A percentile compares a stretch with the other conserved stretches of the same genome.
phyloP scores from a whole-genome alignment of 2,329 filamentous ascomycete species.

The Colletotrichum tofieldiae region DNA sequence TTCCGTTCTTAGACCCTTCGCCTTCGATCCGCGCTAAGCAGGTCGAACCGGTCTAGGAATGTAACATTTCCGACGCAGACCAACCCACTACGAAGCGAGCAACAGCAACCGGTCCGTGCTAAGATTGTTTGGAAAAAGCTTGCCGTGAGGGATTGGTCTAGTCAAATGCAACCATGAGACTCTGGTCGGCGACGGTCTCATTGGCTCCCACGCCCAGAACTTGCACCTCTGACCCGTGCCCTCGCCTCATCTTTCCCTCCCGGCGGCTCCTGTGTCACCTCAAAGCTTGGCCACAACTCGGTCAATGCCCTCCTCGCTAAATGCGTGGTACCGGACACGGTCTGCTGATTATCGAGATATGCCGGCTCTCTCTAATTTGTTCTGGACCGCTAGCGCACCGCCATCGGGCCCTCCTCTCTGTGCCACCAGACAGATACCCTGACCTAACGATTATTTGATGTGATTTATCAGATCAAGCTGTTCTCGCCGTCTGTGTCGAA shows the following conservation, averaged over 20 bases:
- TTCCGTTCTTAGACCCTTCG: background rate
- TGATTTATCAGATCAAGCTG: constrained; percentile 33
- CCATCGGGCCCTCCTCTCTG: constrained; percentile 14
- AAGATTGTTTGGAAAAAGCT: constrained; percentile 23
- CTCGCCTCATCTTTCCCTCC: constrained; percentile 25
- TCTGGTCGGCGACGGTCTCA: background rate
- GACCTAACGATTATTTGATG: constrained; percentile 33
- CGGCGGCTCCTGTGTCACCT: background rate
- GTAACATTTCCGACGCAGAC: constrained; percentile 3
- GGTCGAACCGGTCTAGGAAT: constrained; percentile 12
- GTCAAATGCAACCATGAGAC: constrained; percentile 13
- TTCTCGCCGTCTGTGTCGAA: background rate
- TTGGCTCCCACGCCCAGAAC: constrained; percentile 6
- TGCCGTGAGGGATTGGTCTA: constrained; percentile 1
- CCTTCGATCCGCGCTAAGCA: constrained; percentile 13
- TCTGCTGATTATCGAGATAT: constrained; percentile 36
- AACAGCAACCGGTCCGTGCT: constrained; percentile 2
- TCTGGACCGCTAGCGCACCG: constrained; percentile 13
- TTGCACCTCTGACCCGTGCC: constrained; percentile 7
- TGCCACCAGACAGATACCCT: background rate
- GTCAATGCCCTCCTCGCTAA: background rate
- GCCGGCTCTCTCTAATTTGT: constrained; percentile 12
- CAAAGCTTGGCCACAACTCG: background rate
- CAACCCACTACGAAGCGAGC: constrained; percentile 17
- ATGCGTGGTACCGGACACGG: background rate